phyloP scores from a whole-genome alignment of 1,139 yeast species.

The Arxiozyma slooffiae region DNA sequence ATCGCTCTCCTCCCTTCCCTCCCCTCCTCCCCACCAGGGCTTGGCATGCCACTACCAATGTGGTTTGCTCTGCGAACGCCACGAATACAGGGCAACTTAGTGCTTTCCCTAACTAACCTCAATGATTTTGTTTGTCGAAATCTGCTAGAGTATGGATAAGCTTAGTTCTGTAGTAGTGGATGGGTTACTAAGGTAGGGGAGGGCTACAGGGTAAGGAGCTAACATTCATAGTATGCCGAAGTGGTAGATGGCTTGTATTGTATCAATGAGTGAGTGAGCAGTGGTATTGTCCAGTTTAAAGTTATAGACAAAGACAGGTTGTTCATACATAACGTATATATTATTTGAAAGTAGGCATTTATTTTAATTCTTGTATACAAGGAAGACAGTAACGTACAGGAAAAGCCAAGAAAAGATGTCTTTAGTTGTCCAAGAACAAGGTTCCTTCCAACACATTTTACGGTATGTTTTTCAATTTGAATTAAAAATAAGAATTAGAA shows the following conservation, averaged over 20 bases:
- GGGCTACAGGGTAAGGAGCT: background rate
- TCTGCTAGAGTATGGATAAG: background rate
- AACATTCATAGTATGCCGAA: background rate
- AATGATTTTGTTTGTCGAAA: background rate
- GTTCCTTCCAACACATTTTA: conserved; percentile 99
- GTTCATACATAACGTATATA: background rate
- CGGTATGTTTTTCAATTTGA: conserved; percentile 66
- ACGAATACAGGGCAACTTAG: background rate
- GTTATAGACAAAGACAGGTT: background rate
- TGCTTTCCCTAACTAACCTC: background rate
- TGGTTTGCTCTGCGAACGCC: background rate
- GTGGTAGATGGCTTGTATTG: background rate
- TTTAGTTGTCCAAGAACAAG: conserved; percentile 97
- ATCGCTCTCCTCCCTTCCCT: too few relatives aligned
- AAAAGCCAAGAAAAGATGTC: conserved; percentile 46
- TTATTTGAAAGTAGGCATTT: background rate
- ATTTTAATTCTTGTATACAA: background rate
- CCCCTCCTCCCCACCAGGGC: background rate
- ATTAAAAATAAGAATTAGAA: background rate
- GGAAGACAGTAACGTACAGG: background rate
- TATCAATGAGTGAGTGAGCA: background rate
- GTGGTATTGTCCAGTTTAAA: background rate
- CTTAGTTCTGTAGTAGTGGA: background rate
- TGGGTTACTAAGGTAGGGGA: background rate
- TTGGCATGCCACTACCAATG: background rate